These are phyloP conservation scores for Rhynchospora breviuscula DNA, from an alignment of 176 grass and related monocot genomes.

Conservation along the genomic window DNA sequence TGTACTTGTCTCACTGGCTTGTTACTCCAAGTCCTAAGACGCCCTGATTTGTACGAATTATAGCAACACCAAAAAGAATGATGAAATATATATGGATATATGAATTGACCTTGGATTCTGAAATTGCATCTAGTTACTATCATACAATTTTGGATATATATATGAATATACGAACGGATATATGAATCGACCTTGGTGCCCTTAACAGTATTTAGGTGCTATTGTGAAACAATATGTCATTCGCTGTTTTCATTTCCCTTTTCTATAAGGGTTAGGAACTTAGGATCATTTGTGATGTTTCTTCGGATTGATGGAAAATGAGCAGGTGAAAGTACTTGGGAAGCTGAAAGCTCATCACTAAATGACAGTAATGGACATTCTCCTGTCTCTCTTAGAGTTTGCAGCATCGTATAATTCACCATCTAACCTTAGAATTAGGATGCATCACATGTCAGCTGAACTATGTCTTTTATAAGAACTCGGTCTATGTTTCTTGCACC, in stretches of 20 bases:
- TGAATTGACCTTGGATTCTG: too few relatives aligned
- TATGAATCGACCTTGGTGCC: conserved; percentile 60
- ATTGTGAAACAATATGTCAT: background rate
- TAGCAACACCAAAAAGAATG: too few relatives aligned
- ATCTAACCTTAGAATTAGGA: conserved; percentile 85
- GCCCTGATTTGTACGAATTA: too few relatives aligned
- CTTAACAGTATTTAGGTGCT: conserved; percentile 62
- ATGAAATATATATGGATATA: too few relatives aligned
- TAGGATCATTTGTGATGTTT: background rate
- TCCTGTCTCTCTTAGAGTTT: too few relatives aligned
- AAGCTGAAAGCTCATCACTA: conserved; percentile 81
- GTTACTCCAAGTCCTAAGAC: too few relatives aligned
- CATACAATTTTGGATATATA: too few relatives aligned
- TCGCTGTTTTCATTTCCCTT: background rate
- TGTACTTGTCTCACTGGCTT: too few relatives aligned
- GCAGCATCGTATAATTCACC: conserved; percentile 91
- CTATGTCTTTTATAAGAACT: background rate
- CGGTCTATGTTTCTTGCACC: background rate
- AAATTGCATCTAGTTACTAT: too few relatives aligned
- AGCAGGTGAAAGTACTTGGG: conserved; percentile 92
- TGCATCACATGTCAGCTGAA: conserved; percentile 68
- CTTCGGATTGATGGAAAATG: conserved; percentile 18
- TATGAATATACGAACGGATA: too few relatives aligned
- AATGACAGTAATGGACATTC: conserved; percentile 63
- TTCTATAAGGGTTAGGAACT: background rate